Evolutionary conservation across 768 basidiomycete species (phyloP).

Genomic region (Calocera cornea): DNA sequence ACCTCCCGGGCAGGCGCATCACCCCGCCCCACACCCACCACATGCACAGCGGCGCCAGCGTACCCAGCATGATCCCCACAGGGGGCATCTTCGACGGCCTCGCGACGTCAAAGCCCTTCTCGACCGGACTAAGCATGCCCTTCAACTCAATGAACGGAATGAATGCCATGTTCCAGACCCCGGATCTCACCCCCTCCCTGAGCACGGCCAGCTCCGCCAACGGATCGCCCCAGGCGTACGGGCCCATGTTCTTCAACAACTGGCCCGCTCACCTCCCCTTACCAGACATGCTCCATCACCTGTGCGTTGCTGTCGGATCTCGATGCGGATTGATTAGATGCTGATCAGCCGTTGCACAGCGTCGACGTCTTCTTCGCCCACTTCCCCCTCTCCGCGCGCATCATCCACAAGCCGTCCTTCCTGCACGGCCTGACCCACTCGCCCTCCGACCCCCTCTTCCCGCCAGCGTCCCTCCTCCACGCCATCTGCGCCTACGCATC

Average conservation of each 20-base stretch:
- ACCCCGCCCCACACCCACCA: neutral
- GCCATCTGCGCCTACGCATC: conserved; percentile 77
- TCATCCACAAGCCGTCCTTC: conserved; percentile 57
- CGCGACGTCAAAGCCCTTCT: neutral
- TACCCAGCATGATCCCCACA: neutral
- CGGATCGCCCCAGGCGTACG: neutral
- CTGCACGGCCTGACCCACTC: conserved; percentile 49
- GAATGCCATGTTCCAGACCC: neutral
- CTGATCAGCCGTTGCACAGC: conserved; percentile 27
- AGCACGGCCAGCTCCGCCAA: neutral
- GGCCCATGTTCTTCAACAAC: conserved; percentile 18
- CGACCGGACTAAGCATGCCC: neutral
- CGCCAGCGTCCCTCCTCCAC: conserved; percentile 55
- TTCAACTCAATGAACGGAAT: neutral
- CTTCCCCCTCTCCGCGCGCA: conserved; percentile 56
- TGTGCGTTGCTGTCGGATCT: conserved; percentile 33
- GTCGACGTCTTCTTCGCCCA: conserved; percentile 69
- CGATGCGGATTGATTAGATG: neutral
- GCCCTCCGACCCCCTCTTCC: conserved; percentile 60
- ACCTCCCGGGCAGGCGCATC: neutral
- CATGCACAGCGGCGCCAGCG: neutral
- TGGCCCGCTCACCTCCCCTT: conserved; percentile 54
- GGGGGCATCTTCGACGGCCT: neutral
- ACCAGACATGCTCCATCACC: conserved; percentile 48
- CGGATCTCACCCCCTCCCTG: neutral